These are phyloP conservation scores for Leccinum ochraceum DNA, from an alignment of 768 basidiomycete species.

Conservation along the genomic window DNA sequence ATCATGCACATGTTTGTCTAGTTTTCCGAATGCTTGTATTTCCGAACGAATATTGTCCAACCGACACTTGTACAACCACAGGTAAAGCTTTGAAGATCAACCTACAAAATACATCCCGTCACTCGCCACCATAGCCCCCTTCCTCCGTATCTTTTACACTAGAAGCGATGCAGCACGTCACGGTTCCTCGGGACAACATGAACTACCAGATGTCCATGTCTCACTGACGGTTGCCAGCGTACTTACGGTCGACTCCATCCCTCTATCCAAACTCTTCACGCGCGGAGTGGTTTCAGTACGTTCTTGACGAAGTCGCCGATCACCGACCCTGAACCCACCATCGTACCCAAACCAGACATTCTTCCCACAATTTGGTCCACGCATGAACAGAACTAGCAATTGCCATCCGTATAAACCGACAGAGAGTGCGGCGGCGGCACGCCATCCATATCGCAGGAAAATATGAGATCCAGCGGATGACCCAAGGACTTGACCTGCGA, in stretches of 20 bases:
- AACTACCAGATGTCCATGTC: constrained; percentile 5
- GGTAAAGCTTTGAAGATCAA: background rate
- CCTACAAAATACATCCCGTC: constrained; percentile 1
- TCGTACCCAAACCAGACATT: constrained; percentile 60
- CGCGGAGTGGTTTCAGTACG: background rate
- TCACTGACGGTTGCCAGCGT: constrained; percentile 3
- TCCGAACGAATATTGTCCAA: background rate
- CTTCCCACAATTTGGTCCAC: constrained; percentile 41
- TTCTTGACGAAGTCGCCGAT: background rate
- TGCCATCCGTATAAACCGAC: constrained; percentile 38
- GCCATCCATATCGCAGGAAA: constrained; percentile 44
- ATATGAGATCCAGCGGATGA: constrained; percentile 43
- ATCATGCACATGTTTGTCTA: background rate
- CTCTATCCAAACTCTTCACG: background rate
- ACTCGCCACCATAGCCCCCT: background rate
- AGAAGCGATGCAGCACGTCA: background rate
- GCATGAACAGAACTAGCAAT: constrained; percentile 35
- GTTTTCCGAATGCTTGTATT: background rate
- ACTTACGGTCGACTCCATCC: background rate
- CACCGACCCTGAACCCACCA: constrained; percentile 42
- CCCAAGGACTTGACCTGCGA: constrained; percentile 43
- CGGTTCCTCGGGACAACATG: constrained; percentile 7
- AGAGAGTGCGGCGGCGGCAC: constrained; percentile 32
- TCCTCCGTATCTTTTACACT: background rate
- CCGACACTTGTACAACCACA: background rate